phyloP scores from a whole-genome alignment of 176 grass and related monocot genomes.

The Cenchrus fungigraminus region DNA sequence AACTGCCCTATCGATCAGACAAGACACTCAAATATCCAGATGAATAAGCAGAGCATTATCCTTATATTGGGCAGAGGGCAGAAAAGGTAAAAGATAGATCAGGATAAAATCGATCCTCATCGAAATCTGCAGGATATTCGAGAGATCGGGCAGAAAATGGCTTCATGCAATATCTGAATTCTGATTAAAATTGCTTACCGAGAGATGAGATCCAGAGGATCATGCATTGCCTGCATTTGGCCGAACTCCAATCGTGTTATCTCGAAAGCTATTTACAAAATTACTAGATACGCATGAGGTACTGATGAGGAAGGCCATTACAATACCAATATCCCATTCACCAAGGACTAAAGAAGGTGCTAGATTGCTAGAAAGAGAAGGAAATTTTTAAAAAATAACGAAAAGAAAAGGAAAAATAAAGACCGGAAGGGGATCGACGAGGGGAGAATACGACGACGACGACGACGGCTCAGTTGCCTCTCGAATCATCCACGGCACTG shows the following conservation, averaged over 20 bases:
- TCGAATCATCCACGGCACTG: slow-evolving; percentile 30
- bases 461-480: slow-evolving; percentile 21
- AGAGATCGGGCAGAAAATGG: not conserved
- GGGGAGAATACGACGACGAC: not conserved
- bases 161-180: not conserved
- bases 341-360: not conserved
- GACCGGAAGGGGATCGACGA: slow-evolving; percentile 18
- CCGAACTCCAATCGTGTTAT: slow-evolving; percentile 32
- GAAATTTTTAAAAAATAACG: not conserved
- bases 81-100: not conserved
- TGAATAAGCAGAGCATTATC: not conserved
- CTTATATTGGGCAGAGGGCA: not conserved
- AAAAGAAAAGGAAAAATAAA: not conserved
- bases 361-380: slow-evolving; percentile 15
- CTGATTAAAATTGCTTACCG: not conserved
- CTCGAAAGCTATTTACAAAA: slow-evolving; percentile 51
- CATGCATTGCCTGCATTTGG: slow-evolving; percentile 18
- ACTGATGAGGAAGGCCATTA: slow-evolving; percentile 1
- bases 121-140: not conserved
- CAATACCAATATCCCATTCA: slow-evolving; percentile 35
- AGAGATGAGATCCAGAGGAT: not conserved
- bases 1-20: not conserved
- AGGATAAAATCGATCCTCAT: not conserved
- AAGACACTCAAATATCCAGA: slow-evolving; percentile 4
- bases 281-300: slow-evolving; percentile 2